Evolutionary conservation across 1,139 yeast genomes (phyloP).

Genomic region (Scheffersomyces cryptocercus): DNA sequence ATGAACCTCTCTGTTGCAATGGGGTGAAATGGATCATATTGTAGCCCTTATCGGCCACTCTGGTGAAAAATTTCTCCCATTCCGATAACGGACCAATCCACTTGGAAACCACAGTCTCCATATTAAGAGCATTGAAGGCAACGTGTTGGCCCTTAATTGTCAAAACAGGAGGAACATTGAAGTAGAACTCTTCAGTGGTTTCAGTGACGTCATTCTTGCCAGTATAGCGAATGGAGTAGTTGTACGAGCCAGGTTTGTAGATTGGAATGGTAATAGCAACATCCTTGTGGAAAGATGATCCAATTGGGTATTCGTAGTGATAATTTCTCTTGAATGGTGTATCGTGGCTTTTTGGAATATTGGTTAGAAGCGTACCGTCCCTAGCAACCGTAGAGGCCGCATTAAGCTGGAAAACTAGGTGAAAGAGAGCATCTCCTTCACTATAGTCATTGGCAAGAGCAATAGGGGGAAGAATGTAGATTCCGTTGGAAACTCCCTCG

Average conservation of each 20-base stretch:
- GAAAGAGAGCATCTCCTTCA: conserved; percentile 49
- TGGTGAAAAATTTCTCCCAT: conserved; percentile 69
- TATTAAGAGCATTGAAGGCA: conserved; percentile 76
- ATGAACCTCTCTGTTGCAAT: conserved; percentile 81
- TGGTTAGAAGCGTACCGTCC: conserved; percentile 71
- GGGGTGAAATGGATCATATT: conserved; percentile 98
- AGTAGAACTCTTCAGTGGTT: conserved; percentile 63
- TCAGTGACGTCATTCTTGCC: conserved; percentile 27
- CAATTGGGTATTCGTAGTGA: conserved; percentile 50
- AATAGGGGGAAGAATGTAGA: conserved; percentile 61
- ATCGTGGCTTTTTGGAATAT: conserved; percentile 55
- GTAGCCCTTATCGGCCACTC: conserved; percentile 73
- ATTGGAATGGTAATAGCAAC: conserved; percentile 61
- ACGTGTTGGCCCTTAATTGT: conserved; percentile 55
- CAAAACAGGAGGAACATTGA: conserved; percentile 81
- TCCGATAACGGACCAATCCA: conserved; percentile 72
- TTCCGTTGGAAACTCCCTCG: conserved; percentile 53
- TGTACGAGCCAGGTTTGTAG: conserved; percentile 76
- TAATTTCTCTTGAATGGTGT: conserved; percentile 55
- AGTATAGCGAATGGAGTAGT: conserved; percentile 60
- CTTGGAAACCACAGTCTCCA: conserved; percentile 86
- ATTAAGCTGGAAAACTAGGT: conserved; percentile 62
- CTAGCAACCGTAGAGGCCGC: conserved; percentile 76
- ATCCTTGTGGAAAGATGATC: conserved; percentile 59
- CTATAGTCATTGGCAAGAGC: conserved; percentile 43